Base-by-base conservation (phyloP, 2,329 filamentous ascomycete genomes). In the Colletotrichum scovillei region DNA sequence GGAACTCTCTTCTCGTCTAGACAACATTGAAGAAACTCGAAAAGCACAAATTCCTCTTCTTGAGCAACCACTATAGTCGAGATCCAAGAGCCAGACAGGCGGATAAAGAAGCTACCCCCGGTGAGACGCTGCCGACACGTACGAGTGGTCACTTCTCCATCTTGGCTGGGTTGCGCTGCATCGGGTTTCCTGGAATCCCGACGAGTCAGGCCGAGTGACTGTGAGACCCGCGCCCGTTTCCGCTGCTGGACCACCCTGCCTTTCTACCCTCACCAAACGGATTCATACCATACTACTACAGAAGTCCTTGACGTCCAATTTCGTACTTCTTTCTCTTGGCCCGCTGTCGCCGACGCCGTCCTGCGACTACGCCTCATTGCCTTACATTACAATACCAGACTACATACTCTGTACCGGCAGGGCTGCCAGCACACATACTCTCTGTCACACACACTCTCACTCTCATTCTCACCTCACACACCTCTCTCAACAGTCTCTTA, bases 181-280 rank as follows among this genome's bases (percentile, higher is more conserved):
- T 72, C 65, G 69, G 65, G 35, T 42, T 58, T 63, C 46, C 22
- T 55, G 58, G 52, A 64, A 69, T 22, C 65, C 65, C 59, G 66
- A 69, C 65, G 65, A 72, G 69, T 59, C 65, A 69, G 53, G 24
- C 38, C 69, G 38, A 64, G 66, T 32, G 35, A 69, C 24, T 46
- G 22, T 35, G 58, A 49, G 32, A 58, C 56, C 63, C 49, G 64
- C 69, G 67, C 28, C 67, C 67, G 69, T 19, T 32, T 65, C 35
- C 42, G 60, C 62, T 49, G 42, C 42, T 42, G 35, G 22, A 28
- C 58, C n/a, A 28, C 63, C 63, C 53, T 55, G 32, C 38, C 19
- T 42, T 32, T 16, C 49, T 67, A 35, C 64, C 57, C 57, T 8
- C 35, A 35, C 46, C 38, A 49, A n/a, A 49, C 19, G 35, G 53